These are phyloP conservation scores for Cercospora sp. DNA, from an alignment of 2,329 filamentous ascomycete genomes.

Conservation along the genomic window DNA sequence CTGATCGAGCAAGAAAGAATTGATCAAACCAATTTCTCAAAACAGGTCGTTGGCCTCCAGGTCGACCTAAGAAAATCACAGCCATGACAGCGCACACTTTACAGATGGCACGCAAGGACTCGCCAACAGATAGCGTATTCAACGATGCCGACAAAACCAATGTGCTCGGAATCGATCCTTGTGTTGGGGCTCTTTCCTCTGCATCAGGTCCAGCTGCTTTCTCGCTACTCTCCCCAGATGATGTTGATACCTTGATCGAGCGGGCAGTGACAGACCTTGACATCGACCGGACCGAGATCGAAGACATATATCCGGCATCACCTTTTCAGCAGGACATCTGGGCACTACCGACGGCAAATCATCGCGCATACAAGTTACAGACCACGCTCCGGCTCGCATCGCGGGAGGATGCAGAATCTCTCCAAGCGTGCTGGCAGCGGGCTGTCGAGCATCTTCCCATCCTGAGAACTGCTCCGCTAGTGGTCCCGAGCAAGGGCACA, in stretches of 20 bases:
- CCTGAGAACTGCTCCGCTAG: neutral
- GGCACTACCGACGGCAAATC: neutral
- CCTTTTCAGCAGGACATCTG: neutral
- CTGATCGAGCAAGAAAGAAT: too few species aligned
- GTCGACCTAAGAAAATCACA: neutral
- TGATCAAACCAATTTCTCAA: too few species aligned
- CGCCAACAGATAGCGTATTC: neutral
- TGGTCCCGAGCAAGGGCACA: neutral
- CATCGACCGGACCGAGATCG: neutral
- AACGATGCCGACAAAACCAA: neutral
- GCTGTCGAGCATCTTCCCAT: neutral
- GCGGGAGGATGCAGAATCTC: neutral
- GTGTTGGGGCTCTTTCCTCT: neutral
- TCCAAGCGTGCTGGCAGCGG: neutral
- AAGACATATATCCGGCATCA: neutral
- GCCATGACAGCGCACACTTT: neutral
- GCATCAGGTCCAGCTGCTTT: neutral
- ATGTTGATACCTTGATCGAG: neutral
- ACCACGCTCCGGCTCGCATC: neutral
- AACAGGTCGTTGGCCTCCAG: too few species aligned
- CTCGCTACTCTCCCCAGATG: neutral
- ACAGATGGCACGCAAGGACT: neutral
- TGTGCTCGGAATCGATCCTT: neutral
- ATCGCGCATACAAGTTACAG: neutral
- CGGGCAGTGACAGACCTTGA: neutral